Percentiles rank a stretch among this genome's conserved stretches.
Evolutionary conservation across 169 alveolate genomes (phyloP).

Genomic region (Plasmodium vivax): DNA sequence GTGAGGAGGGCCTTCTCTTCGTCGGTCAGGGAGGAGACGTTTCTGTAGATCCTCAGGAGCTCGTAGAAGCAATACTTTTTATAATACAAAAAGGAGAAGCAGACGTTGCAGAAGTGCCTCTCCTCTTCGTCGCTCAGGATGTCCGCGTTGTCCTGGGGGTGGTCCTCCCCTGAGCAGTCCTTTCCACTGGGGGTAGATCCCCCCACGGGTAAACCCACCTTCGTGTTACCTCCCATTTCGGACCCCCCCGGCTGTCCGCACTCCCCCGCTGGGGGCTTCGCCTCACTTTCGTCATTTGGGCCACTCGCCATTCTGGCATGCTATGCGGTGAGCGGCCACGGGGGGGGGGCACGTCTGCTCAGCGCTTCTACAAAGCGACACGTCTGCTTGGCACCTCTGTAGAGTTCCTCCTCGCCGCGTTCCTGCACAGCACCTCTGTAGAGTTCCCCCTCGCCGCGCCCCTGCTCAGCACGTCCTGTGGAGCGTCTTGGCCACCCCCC

Average conservation of each 20-base stretch:
- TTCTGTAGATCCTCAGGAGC: conserved; percentile 50
- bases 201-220: neutral
- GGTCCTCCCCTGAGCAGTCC: neutral
- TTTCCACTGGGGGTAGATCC: neutral
- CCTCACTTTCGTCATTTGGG: neutral
- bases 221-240: neutral
- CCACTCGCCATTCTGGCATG: neutral
- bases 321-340: neutral
- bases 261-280: neutral
- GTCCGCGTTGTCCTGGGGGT: neutral
- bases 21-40: neutral
- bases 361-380: neutral
- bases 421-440: no score
- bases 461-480: neutral
- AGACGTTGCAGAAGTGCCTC: conserved; percentile 64
- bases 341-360: neutral
- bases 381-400: no score
- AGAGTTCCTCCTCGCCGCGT: no score
- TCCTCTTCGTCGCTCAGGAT: conserved; percentile 38
- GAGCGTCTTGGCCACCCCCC: neutral
- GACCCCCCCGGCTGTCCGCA: neutral
- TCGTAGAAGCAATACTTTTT: conserved; percentile 67
- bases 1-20: conserved; percentile 35
- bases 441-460: no score
- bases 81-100: conserved; percentile 70